These are phyloP conservation scores for Purshia tridentata DNA, from an alignment of 306 rosid genomes.

Conservation along the genomic window DNA sequence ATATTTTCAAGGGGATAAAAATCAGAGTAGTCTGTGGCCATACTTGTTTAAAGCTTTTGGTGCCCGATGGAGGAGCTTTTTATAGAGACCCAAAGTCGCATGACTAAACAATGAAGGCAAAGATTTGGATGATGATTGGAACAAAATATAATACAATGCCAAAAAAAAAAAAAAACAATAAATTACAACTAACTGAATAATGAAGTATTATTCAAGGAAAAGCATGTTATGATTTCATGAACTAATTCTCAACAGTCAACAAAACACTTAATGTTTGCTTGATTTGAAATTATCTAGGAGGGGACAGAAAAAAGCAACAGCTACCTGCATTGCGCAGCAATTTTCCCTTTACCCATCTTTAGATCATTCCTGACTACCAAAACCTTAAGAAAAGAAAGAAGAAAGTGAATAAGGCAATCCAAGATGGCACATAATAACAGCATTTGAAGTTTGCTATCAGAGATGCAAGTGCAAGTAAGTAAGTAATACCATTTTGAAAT, in stretches of 20 bases:
- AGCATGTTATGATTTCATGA: not conserved
- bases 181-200: not conserved
- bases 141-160: not conserved
- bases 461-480: not conserved
- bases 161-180: slow-evolving; percentile 10
- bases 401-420: not conserved
- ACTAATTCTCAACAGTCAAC: not conserved
- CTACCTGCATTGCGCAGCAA: slow-evolving; percentile 98
- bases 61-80: slow-evolving; percentile 73
- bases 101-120: slow-evolving; percentile 50
- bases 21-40: not conserved
- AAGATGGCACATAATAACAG: not conserved
- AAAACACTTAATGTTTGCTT: not conserved
- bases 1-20: not conserved
- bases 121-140: slow-evolving; percentile 12
- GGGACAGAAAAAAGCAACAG: not conserved
- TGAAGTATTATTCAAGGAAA: not conserved
- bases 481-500: slow-evolving; percentile 77
- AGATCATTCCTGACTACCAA: slow-evolving; percentile 91
- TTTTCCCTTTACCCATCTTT: slow-evolving; percentile 98
- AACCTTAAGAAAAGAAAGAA: slow-evolving; percentile 42
- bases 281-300: not conserved
- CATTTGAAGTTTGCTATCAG: not conserved
- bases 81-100: slow-evolving; percentile 91
- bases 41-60: slow-evolving; percentile 88